Conservation (phyloP, 345 rosid species). For the Dipteronia dyeriana region DNA sequence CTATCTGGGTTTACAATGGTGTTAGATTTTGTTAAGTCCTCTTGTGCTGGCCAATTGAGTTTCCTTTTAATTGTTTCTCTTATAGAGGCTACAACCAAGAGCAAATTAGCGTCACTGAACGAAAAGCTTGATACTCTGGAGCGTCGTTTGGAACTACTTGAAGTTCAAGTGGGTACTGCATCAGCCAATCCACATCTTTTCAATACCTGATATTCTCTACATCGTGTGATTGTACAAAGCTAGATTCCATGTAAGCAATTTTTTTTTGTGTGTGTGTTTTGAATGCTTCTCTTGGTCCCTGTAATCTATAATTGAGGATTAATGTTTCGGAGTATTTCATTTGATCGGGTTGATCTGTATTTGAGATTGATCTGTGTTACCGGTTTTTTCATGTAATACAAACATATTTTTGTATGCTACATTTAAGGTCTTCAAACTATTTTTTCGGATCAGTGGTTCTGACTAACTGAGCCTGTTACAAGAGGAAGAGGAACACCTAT, state of each 20-base stretch:
- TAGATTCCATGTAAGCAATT: conserved; percentile 10
- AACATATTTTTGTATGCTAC: background rate
- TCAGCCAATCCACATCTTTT: conserved; percentile 84
- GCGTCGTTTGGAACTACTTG: conserved; percentile 84
- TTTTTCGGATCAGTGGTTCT: background rate
- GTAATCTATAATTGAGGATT: background rate
- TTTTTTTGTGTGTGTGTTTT: background rate
- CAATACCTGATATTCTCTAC: conserved; percentile 41
- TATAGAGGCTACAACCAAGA: conserved; percentile 87
- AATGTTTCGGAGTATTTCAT: background rate
- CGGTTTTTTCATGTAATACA: background rate
- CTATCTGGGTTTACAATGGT: conserved; percentile 2
- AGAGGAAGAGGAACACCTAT: background rate
- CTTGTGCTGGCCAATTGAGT: background rate
- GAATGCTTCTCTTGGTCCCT: conserved; percentile 3
- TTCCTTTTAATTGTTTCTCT: background rate
- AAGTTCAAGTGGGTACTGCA: conserved; percentile 90
- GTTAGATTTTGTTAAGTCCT: too few relatives aligned
- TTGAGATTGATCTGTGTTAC: background rate
- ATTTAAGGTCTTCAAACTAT: background rate
- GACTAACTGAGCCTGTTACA: background rate
- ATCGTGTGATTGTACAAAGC: background rate
- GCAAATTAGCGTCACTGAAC: conserved; percentile 79
- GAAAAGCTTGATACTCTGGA: conserved; percentile 88
- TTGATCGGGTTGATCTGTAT: background rate